These are phyloP conservation scores for Helianthus annuus DNA, from an alignment of 129 eudicot genomes.

Conservation along the genomic window DNA sequence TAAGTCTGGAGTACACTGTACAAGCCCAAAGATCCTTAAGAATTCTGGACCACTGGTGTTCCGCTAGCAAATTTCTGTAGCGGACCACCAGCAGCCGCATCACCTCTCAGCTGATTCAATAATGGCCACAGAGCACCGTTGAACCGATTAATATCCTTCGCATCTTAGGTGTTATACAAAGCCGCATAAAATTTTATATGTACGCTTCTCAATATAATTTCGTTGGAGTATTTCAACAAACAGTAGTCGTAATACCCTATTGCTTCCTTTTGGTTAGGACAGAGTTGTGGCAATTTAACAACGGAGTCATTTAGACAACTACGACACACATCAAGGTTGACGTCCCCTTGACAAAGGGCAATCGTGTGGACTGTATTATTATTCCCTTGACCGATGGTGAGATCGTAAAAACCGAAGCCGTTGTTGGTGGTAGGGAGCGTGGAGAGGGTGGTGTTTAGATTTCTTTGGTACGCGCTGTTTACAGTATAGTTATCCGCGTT, in stretches of 20 bases:
- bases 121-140: background rate
- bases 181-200: background rate
- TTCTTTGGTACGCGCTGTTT: constrained; percentile 3
- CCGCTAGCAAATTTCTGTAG: background rate
- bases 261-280: constrained; percentile 1
- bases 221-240: background rate
- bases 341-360: constrained; percentile 13
- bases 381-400: background rate
- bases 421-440: background rate
- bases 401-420: background rate
- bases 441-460: constrained; percentile 5
- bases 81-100: background rate
- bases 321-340: background rate
- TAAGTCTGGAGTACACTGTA: constrained; percentile 6
- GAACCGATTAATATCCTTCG: background rate
- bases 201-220: background rate
- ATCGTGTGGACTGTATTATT: background rate
- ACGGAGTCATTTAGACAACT: constrained; percentile 4
- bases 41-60: background rate
- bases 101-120: background rate
- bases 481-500: background rate
- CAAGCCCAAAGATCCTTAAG: background rate
- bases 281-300: background rate
- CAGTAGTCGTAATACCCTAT: background rate
- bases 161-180: background rate